These are phyloP conservation scores for Phytophthora sp. DNA, from an alignment of 352 stramenopile species.

Conservation along the genomic window DNA sequence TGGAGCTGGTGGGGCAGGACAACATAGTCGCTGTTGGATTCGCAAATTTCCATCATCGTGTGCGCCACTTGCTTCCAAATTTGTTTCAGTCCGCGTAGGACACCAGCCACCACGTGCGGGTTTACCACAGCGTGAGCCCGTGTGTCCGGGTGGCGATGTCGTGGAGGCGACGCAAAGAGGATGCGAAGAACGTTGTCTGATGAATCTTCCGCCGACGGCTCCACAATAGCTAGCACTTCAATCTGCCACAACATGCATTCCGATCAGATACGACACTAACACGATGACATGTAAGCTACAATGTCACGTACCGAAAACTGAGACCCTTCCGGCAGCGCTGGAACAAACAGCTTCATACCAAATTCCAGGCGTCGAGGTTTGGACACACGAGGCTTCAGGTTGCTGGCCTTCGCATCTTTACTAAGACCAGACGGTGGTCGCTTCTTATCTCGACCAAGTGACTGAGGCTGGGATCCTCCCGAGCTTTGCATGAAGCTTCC, in stretches of 20 bases:
- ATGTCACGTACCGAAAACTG: constrained; percentile 55
- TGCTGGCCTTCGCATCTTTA: constrained; percentile 22
- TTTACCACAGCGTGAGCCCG: constrained; percentile 38
- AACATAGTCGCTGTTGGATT: constrained; percentile 24
- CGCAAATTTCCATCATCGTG: constrained; percentile 48
- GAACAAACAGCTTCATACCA: constrained; percentile 68
- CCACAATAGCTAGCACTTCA: constrained; percentile 48
- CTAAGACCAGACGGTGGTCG: constrained; percentile 21
- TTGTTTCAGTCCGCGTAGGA: constrained; percentile 50
- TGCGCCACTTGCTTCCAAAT: constrained; percentile 63
- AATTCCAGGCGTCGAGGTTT: constrained; percentile 55
- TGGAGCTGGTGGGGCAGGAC: constrained; percentile 23
- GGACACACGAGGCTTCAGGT: constrained; percentile 2
- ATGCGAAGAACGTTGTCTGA: constrained; percentile 46
- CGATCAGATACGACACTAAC: background rate
- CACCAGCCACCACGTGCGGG: constrained; percentile 48
- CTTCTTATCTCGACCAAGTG: constrained; percentile 25
- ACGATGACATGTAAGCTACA: background rate
- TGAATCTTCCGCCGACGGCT: constrained; percentile 35
- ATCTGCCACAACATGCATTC: constrained; percentile 28
- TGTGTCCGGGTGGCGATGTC: constrained; percentile 23
- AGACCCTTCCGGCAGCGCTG: constrained; percentile 56
- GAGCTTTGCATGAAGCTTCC: constrained; percentile 13
- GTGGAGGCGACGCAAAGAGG: constrained; percentile 42
- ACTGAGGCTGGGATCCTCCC: constrained; percentile 11